These are phyloP conservation scores for Aschersonia sp. DNA, from an alignment of 2,329 filamentous ascomycete species.

Conservation along the genomic window DNA sequence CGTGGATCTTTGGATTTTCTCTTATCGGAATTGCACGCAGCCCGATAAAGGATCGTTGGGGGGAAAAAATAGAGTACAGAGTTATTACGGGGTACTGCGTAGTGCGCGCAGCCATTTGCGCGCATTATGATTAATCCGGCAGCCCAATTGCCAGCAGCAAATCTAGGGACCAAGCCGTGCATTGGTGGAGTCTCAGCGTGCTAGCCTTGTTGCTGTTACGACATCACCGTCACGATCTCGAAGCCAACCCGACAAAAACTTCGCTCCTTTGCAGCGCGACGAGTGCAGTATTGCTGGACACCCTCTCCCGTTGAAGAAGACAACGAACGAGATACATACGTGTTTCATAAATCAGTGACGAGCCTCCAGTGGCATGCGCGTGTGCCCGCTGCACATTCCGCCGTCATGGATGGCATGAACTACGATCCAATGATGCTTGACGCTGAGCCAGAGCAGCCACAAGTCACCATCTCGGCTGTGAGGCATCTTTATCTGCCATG, in stretches of 20 bases:
- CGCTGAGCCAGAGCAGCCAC: slow-evolving; percentile 39
- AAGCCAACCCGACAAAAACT: neutral
- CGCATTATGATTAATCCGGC: too few species aligned
- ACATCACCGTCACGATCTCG: neutral
- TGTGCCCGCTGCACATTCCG: slow-evolving; percentile 1
- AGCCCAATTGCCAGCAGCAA: too few species aligned
- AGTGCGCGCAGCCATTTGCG: neutral
- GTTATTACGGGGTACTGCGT: neutral
- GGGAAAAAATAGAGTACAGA: too few species aligned
- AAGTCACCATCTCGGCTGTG: slow-evolving; percentile 48
- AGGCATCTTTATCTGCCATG: slow-evolving; percentile 8
- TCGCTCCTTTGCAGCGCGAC: neutral
- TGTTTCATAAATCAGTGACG: neutral
- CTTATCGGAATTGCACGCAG: too few species aligned
- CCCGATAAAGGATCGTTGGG: too few species aligned
- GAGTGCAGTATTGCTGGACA: too few species aligned
- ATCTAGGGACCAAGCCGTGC: too few species aligned
- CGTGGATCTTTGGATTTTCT: neutral
- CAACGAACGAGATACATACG: too few species aligned
- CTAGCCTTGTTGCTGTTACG: neutral
- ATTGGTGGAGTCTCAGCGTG: too few species aligned
- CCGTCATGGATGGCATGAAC: slow-evolving; percentile 34
- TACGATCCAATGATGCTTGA: slow-evolving; percentile 48
- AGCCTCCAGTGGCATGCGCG: slow-evolving; percentile 1
- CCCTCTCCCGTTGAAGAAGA: neutral